Evolutionary conservation across 1,284 basidiomycete genomes (phyloP), one percentile per base, ranked within the genome.

Genomic region (Agroathelia rolfsii): DNA sequence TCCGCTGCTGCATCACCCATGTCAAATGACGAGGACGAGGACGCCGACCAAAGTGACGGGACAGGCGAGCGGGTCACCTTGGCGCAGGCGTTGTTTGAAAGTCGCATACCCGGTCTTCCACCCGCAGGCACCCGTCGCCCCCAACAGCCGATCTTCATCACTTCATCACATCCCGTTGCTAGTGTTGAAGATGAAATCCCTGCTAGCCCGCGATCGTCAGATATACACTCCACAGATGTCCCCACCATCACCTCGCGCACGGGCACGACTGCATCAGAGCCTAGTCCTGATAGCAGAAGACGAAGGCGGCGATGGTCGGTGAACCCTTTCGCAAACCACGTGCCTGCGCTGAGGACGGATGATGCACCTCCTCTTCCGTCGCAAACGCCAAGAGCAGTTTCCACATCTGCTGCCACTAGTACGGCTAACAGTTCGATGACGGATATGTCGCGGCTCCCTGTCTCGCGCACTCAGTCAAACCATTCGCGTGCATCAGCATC

Each of bases 21-120:
- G n/a, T n/a, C n/a, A n/a, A 63, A 52, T 9, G 81, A 81, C 16
- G 78, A 77, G n/a, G 74, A 76, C 13, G 76, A 76, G 11, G 74
- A 74, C 10, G 71, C 65, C 16, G 63, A 59, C 11, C 65, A 70
- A 33, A n/a, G n/a, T n/a, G n/a, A n/a, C n/a, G n/a, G n/a, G n/a
- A n/a, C n/a, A n/a, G n/a, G n/a, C n/a, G 77, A 81, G 32, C 64
- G 67, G 9, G 77, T 86, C 29, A 76, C 73, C 22, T 66, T 87
- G 25, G 74, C 67, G 0, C 74, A 87, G 41, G 76, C 76, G 12
- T 57, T 87, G 12, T 49, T 80, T 37, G 83, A 87, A 56, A 87
- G 83, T 45, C 72, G 83, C 27, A 51, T 83, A 30, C 80, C 84
- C 5, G 66, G 77, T 29, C 49, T 82, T 6, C 78, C 82, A 9